Base-by-base conservation (phyloP, 805 yeast species). In the Cyberlindnera americana region DNA sequence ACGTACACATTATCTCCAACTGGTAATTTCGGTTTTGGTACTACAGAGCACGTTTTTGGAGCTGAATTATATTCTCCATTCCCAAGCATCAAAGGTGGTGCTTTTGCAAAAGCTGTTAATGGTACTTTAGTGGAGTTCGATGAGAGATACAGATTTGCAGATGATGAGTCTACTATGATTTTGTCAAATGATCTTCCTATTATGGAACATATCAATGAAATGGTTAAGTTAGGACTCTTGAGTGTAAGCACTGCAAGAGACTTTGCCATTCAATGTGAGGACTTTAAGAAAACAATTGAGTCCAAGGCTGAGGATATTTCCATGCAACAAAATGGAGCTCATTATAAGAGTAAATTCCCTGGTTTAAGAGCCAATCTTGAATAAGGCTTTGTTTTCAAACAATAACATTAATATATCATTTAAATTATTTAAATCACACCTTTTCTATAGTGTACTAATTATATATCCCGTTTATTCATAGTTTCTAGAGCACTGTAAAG, bases 11-110 rank as follows among this genome's bases (percentile, higher is more conserved):
- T 73, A 3, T 59, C 73, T 6, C 70, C 70, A n/a, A 31, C 41
- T 9, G 77, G 77, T 3, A 73, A 73, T 47, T 57, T 62, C 44
- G 80, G 79, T 2, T 46, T 48, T n/a, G 78, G 77, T 6, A 46
- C 55, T 14, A 53, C 62, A 7, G 48, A 50, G n/a, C 62, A 58
- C 30, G 40, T 46, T 6, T 59, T 59, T 27, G 49, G 42, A 9
- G 60, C 62, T 17, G 40, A 47, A 23, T 34, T 53, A 33, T 38
- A 38, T 9, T 27, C 27, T 5, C 59, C 59, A 12, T 53, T 53
- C 49, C 48, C 53, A 3, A 40, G 41, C 5, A 19, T 53, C n/a
- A 42, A 31, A 22, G 63, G 64, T 32, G 56, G 56, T 37, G 62
- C 71, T 40, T 39, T 36, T 9, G 73, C 67, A 13, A 54, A 54